phyloP scores from a whole-genome alignment of 176 grass and related monocot species.

The Hyparrhenia diplandra region DNA sequence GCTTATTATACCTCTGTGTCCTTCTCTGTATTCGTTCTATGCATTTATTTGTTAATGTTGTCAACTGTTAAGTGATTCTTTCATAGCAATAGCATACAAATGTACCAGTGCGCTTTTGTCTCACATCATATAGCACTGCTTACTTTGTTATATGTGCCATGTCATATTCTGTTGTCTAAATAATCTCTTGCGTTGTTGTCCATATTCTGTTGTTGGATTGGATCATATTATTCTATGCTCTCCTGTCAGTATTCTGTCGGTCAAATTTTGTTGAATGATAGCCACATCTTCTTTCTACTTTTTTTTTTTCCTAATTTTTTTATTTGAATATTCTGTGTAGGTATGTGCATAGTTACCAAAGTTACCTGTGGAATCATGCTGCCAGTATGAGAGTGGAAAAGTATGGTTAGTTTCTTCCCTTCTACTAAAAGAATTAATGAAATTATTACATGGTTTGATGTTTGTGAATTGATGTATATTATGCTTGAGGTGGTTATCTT shows the following conservation, averaged over 20 bases:
- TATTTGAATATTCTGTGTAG: conserved; percentile 39
- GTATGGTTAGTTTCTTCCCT: conserved; percentile 68
- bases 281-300: not conserved
- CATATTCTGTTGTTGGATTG: not conserved
- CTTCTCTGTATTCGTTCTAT: not conserved
- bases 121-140: not conserved
- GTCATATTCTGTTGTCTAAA: not conserved
- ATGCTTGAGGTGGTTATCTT: not conserved
- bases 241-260: not conserved
- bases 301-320: conserved; percentile 24
- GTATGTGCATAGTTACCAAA: conserved; percentile 98
- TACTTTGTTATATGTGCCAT: not conserved
- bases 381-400: conserved; percentile 93
- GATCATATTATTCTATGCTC: not conserved
- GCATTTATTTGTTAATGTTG: not conserved
- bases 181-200: not conserved
- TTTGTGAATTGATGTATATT: conserved; percentile 1
- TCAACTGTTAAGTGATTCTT: not conserved
- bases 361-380: conserved; percentile 97
- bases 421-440: conserved; percentile 19
- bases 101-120: not conserved
- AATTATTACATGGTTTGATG: conserved; percentile 23
- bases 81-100: not conserved
- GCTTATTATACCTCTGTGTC: not conserved
- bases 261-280: conserved; percentile 14